phyloP scores from a whole-genome alignment of 2,329 filamentous ascomycete genomes.

The Aspergillus novoparasiticus region DNA sequence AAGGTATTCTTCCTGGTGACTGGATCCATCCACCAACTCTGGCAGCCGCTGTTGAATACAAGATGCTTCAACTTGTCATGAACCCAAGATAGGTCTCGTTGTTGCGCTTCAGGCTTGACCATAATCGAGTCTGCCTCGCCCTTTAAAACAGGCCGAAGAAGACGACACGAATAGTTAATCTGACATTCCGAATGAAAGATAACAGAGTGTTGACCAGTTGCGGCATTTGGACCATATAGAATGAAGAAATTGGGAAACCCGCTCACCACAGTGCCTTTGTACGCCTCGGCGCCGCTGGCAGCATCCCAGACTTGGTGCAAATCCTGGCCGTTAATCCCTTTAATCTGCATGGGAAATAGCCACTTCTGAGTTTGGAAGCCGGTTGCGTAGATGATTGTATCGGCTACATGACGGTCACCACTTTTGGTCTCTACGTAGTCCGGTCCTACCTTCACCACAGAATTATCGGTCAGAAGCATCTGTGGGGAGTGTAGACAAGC shows the following conservation, averaged over 20 bases:
- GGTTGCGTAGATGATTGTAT: background rate
- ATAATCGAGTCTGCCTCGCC: background rate
- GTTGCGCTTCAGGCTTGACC: background rate
- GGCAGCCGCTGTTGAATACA: background rate
- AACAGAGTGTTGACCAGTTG: background rate
- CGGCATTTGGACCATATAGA: background rate
- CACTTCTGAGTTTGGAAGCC: background rate
- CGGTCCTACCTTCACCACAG: background rate
- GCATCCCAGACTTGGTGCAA: background rate
- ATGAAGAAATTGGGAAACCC: background rate
- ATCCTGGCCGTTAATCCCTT: background rate
- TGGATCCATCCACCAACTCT: background rate
- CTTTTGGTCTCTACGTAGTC: background rate
- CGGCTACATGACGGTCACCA: background rate
- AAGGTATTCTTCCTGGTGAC: conserved; percentile 21
- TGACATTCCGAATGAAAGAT: background rate
- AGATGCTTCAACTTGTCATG: background rate
- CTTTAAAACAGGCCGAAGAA: background rate
- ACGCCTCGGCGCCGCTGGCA: background rate
- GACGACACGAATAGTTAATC: background rate
- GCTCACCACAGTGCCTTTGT: background rate
- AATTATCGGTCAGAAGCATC: background rate
- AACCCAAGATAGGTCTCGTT: background rate
- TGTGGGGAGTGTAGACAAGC: background rate
- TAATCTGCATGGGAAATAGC: background rate